Evolutionary conservation across 1,284 basidiomycete species (phyloP), one percentile per base, ranked within the genome.

Genomic region (Apiotrichum akiyoshidainum): DNA sequence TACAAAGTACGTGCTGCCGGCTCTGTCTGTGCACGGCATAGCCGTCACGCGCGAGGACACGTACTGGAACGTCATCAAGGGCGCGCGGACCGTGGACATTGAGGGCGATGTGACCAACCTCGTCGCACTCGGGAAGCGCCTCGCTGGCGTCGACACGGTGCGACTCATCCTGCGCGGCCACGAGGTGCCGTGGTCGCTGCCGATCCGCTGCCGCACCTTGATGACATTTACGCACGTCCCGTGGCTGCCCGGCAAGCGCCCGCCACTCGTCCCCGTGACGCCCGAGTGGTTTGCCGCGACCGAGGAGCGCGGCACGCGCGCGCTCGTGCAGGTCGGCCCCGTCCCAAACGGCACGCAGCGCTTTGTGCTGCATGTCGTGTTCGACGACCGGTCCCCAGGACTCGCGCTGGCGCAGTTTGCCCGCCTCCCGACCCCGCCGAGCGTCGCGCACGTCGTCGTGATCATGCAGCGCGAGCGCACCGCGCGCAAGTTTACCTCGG

Each of bases 331-430:
- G 44, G 49, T 59, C 1, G 61, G 61, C 0, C 61, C 61, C 0
- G 40, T 63, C 9, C 57, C 57, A 0, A 53, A 55, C 17, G 48
- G 47, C 0, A 31, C 47, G 10, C 40, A 51, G 47, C 48, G 54
- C n/a, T 46, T 59, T 39, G 52, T 63, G 17, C 47, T 63, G 0
- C 57, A 63, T 34, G 45, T 63, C 1, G 42, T 48, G 7, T 63
- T 55, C 49, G 61, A 63, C 52, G 57, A 55, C 3, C 52, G 58
- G 6, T 52, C 54, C 12, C 57, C 57, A 1, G 55, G 55, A 1
- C 49, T 55, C 26, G 31, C 37, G 10, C 19, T 59, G 1, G 51
- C 55, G 52, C 57, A 52, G 0, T 49, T 59, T 17, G 52, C 52
- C 39, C 60, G 57, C 2, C 40, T 58, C 22, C 26, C 46, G 17